Evolutionary conservation across 305 asterid species (phyloP).

Genomic region (Solanum chacoense): DNA sequence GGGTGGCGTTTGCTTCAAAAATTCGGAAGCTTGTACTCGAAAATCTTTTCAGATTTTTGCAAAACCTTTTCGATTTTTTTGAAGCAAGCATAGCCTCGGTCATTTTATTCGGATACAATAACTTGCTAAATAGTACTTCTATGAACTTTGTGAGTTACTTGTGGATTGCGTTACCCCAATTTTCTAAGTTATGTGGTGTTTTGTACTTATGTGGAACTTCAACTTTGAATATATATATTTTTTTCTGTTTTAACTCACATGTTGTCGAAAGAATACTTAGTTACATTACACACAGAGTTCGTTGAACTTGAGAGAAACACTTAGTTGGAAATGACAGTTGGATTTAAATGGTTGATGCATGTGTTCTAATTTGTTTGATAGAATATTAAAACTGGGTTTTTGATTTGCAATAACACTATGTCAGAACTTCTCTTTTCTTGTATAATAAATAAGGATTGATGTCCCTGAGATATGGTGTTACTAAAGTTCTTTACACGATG

Average conservation of each 20-base stretch:
- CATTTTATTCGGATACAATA: background rate
- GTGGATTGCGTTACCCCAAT: background rate
- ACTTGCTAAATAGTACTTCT: background rate
- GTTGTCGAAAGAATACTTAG: background rate
- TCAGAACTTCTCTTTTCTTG: background rate
- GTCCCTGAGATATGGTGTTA: background rate
- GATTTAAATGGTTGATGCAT: background rate
- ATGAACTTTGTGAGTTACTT: background rate
- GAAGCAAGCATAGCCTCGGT: background rate
- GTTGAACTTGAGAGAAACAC: background rate
- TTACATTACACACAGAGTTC: background rate
- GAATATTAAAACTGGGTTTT: background rate
- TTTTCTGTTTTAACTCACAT: background rate
- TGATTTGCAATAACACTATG: background rate
- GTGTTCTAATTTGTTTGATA: background rate
- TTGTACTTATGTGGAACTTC: background rate
- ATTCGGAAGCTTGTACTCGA: background rate
- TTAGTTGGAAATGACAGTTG: too few species aligned
- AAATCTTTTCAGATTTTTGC: background rate
- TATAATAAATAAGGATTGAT: background rate
- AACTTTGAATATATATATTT: background rate
- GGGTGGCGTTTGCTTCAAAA: background rate
- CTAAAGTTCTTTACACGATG: background rate
- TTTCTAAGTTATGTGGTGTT: background rate
- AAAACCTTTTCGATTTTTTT: background rate